Evolutionary conservation across 192 early-diverging fungal genomes (phyloP), one percentile per base, ranked within the genome.

Genomic region (Coemansia sp.): DNA sequence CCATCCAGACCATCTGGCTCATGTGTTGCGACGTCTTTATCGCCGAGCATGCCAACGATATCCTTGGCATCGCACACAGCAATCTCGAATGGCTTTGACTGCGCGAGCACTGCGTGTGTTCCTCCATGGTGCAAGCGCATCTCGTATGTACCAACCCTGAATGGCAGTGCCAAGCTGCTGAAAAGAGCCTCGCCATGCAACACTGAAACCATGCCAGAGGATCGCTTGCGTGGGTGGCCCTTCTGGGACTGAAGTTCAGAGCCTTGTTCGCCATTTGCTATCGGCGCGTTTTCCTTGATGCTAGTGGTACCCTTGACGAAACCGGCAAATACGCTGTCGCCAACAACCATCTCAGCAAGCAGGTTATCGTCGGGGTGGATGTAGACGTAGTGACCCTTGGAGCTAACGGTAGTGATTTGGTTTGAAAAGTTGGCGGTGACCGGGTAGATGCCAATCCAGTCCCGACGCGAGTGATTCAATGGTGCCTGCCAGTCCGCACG

Each of bases 381-480:
- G 87, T 86, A 93, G 60, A 90, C 74, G 80, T 87, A 97, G 8
- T 87, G 84, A 25, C 89, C 87, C 67, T 85, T 82, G 42, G 93
- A 95, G 55, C 89, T 86, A 0, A 87, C 85, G 3, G 86, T 94
- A 3, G 96, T 96, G 31, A 98, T 84, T 39, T 86, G 86, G 23
- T 75, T 77, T 34, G 87, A 90, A 50, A 86, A 89, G 77, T 98
- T 97, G 25, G 87, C 84, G 0, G 86, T 87, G 0, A 93, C 87
- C 14, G 87, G 87, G 73, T 97, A 98, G 6, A 97, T 80, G 32
- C 96, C 96, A 72, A 98, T 91, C 96, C 96, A 98, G 78, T 98
- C 96, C 55, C 85, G 74, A 19, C 84, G 73, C 37, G 88, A 85
- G 70, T 95, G 92, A 67, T 79, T 89, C 62, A 74, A 68, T n/a